Percentiles rank a stretch among this genome's conserved stretches.
These are phyloP conservation scores for Cladophialophora exuberans DNA, from an alignment of 2,329 filamentous ascomycete genomes.

Conservation along the genomic window DNA sequence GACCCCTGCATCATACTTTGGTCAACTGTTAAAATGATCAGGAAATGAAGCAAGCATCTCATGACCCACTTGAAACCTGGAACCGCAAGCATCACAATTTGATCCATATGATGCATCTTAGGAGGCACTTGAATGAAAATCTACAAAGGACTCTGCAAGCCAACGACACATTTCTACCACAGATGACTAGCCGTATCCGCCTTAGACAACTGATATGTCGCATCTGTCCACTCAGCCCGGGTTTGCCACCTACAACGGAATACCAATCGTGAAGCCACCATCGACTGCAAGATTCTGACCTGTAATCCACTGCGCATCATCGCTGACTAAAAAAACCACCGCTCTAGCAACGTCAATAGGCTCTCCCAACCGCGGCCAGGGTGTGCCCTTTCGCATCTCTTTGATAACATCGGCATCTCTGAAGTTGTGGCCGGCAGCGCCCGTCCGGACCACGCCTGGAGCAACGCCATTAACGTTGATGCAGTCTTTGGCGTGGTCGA, in stretches of 20 bases:
- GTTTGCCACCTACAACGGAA: slow-evolving; percentile 10
- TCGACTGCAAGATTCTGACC: slow-evolving; percentile 47
- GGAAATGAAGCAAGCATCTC: no score
- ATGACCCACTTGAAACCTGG: no score
- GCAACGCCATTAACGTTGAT: slow-evolving; percentile 48
- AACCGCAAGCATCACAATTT: no score
- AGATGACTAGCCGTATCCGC: no score
- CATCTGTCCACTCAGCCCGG: background rate
- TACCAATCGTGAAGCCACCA: slow-evolving; percentile 43
- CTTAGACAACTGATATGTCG: background rate
- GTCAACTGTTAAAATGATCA: no score
- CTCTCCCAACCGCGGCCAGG: slow-evolving; percentile 14
- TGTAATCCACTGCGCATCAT: background rate
- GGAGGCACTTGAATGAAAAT: no score
- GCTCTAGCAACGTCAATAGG: background rate
- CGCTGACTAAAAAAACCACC: background rate
- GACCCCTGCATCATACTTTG: no score
- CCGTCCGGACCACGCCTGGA: slow-evolving; percentile 40
- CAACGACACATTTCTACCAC: no score
- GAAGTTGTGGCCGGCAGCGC: slow-evolving; percentile 12
- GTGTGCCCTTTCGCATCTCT: slow-evolving; percentile 20
- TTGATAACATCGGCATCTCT: slow-evolving; percentile 9
- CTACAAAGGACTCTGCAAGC: no score
- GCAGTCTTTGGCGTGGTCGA: slow-evolving; percentile 46
- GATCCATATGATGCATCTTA: no score